Percentiles rank a stretch among this genome's conserved stretches.
Evolutionary conservation across 805 yeast species (phyloP).

Genomic region (Kodamaea neixiangensis): DNA sequence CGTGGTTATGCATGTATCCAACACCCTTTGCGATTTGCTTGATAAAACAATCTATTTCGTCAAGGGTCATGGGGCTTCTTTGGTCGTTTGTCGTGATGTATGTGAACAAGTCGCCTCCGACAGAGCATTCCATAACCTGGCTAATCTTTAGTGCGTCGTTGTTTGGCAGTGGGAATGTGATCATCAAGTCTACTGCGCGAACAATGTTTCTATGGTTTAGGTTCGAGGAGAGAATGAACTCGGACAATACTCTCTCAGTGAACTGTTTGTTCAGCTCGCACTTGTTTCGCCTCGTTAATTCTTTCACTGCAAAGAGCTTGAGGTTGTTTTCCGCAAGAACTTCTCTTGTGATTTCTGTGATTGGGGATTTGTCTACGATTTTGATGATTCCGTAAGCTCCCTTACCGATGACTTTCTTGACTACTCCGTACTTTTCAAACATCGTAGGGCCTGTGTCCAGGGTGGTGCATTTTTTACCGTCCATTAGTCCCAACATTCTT

Average conservation of each 20-base stretch:
- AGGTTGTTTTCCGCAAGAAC: not conserved
- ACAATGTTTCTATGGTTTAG: constrained; percentile 75
- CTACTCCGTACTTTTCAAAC: constrained; percentile 35
- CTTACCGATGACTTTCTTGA: constrained; percentile 41
- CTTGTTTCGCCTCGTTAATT: constrained; percentile 24
- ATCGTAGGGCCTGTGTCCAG: constrained; percentile 23
- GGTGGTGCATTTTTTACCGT: constrained; percentile 7
- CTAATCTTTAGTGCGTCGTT: constrained; percentile 17
- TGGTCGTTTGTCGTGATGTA: constrained; percentile 23
- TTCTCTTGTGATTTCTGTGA: not conserved
- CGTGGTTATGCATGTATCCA: constrained; percentile 83
- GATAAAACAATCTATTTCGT: constrained; percentile 85
- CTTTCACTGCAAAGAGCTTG: constrained; percentile 36
- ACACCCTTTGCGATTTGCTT: constrained; percentile 84
- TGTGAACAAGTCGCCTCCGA: constrained; percentile 38
- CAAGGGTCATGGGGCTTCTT: constrained; percentile 24
- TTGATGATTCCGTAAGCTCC: constrained; percentile 53
- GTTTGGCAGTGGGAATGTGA: constrained; percentile 16
- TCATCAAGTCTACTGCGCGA: constrained; percentile 76
- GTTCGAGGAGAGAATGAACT: constrained; percentile 83
- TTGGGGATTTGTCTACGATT: constrained; percentile 25
- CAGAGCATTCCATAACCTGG: constrained; percentile 42
- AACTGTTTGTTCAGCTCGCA: constrained; percentile 44
- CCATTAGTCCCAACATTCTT: constrained; percentile 19
- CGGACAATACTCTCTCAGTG: constrained; percentile 78